Conservation (phyloP, 2,329 filamentous ascomycete species). For the Ophiostoma ips region DNA sequence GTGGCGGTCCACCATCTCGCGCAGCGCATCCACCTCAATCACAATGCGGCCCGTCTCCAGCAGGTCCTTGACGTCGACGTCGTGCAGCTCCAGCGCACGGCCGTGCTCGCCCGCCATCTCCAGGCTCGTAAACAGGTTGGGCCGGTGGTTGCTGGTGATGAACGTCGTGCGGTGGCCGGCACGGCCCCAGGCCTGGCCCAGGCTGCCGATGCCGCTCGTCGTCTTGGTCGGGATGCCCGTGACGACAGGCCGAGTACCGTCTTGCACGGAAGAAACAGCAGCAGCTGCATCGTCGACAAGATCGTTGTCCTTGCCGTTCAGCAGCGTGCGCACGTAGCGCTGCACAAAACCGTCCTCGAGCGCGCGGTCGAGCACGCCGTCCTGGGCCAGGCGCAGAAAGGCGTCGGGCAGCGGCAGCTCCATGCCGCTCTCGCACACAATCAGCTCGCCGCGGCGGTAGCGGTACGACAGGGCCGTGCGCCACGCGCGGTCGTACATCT, state of each 20-base stretch:
- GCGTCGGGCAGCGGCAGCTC: slow-evolving; percentile 46
- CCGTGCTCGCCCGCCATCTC: slow-evolving; percentile 51
- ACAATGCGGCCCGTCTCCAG: slow-evolving; percentile 74
- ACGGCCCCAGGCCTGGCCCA: slow-evolving; percentile 51
- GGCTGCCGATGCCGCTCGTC: slow-evolving; percentile 7
- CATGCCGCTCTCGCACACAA: slow-evolving; percentile 68
- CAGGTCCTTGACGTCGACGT: slow-evolving; percentile 92
- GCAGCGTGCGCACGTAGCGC: slow-evolving; percentile 51
- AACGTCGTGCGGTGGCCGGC: slow-evolving; percentile 58
- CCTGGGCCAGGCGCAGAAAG: slow-evolving; percentile 27
- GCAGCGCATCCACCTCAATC: slow-evolving; percentile 69
- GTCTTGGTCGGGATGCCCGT: neutral
- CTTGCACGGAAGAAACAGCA: neutral
- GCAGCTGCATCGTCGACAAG: neutral
- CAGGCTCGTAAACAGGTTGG: slow-evolving; percentile 53
- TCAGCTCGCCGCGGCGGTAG: slow-evolving; percentile 72
- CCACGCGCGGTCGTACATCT: slow-evolving; percentile 93
- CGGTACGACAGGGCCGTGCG: slow-evolving; percentile 86
- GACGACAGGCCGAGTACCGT: neutral
- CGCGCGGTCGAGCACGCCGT: slow-evolving; percentile 21
- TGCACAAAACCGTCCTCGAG: slow-evolving; percentile 35
- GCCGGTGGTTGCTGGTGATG: slow-evolving; percentile 48
- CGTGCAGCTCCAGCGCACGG: slow-evolving; percentile 52
- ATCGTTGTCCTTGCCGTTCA: slow-evolving; percentile 28
- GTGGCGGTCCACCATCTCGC: slow-evolving; percentile 59